Conservation (phyloP, 1,284 basidiomycete species). For the Inonotus obliquus region DNA sequence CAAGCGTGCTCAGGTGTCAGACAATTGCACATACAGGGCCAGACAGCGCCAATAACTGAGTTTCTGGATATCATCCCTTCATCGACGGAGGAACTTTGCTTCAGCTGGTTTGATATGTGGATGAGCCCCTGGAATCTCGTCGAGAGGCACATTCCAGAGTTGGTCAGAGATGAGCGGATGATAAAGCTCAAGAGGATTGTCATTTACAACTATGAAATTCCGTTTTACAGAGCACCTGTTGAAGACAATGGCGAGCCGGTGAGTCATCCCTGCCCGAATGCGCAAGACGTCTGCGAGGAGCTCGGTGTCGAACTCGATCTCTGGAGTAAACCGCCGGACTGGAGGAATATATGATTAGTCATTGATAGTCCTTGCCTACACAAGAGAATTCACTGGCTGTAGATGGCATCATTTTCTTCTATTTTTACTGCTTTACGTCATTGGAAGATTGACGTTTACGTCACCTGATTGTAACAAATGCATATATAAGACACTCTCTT, state of each 20-base stretch:
- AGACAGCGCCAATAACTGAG: constrained; percentile 15
- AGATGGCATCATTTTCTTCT: too few relatives aligned
- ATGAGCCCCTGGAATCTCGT: constrained; percentile 17
- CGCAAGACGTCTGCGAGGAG: constrained; percentile 9
- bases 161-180: constrained; percentile 1
- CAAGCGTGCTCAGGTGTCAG: constrained; percentile 11
- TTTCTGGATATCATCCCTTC: constrained; percentile 16
- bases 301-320: constrained; percentile 11
- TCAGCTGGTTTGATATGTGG: constrained; percentile 20
- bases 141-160: constrained; percentile 8
- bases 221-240: constrained; percentile 6
- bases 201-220: constrained; percentile 17
- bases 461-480: too few relatives aligned
- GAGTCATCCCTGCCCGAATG: constrained; percentile 11
- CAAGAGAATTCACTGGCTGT: too few relatives aligned
- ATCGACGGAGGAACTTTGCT: constrained; percentile 13
- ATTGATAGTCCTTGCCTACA: not conserved
- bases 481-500: too few relatives aligned
- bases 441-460: too few relatives aligned
- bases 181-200: constrained; percentile 10
- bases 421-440: too few relatives aligned
- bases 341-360: constrained; percentile 3
- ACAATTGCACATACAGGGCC: constrained; percentile 13
- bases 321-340: constrained; percentile 15
- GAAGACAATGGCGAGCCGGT: constrained; percentile 8